phyloP scores from a whole-genome alignment of 345 rosid genomes.

The Syzygium aromaticum region DNA sequence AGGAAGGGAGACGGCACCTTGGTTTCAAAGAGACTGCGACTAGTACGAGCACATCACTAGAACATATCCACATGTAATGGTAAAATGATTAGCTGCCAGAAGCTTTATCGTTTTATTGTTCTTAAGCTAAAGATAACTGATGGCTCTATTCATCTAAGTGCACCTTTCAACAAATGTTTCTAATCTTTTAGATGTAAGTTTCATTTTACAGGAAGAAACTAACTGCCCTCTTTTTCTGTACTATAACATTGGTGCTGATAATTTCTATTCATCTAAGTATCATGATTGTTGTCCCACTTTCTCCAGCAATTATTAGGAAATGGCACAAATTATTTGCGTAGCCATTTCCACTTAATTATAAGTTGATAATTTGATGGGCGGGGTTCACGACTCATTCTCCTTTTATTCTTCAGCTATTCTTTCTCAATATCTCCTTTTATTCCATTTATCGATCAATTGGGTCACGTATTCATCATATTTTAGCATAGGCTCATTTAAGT shows the following conservation, averaged over 20 bases:
- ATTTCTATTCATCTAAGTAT: not conserved
- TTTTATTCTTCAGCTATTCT: not conserved
- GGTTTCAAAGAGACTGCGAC: not conserved
- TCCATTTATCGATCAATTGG: not conserved
- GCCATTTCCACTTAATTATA: constrained; percentile 1
- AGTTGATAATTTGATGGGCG: not conserved
- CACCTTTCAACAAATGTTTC: not conserved
- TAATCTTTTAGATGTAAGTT: not conserved
- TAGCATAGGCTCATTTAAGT: not conserved
- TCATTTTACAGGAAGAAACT: not conserved
- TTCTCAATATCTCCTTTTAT: not conserved
- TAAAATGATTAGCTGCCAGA: not conserved
- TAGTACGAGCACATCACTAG: not conserved
- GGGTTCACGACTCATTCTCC: not conserved
- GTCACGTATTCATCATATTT: not conserved
- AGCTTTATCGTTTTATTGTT: not conserved
- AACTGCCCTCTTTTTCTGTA: not conserved
- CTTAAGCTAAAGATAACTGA: not conserved
- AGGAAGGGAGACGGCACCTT: not conserved
- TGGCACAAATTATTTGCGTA: not conserved
- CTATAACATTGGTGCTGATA: not conserved
- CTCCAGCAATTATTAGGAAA: not conserved
- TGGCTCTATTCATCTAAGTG: not conserved
- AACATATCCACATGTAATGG: not conserved
- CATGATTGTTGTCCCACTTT: not conserved